Evolutionary conservation across 2,329 filamentous ascomycete genomes (phyloP), one percentile per base, ranked within the genome.

Genomic region (Paecilomyces niveus): DNA sequence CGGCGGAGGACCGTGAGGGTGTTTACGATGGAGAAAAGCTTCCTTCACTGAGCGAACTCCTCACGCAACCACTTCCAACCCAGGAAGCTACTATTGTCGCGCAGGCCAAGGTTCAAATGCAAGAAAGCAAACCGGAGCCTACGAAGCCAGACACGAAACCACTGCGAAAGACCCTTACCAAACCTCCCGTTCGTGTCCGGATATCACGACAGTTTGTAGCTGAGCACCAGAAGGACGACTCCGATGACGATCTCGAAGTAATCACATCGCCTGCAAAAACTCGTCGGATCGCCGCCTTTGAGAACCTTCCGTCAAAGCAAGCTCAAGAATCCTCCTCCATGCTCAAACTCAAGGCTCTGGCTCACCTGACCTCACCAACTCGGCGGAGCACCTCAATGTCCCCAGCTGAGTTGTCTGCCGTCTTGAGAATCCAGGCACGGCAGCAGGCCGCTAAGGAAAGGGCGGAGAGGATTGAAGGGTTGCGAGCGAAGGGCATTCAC

Each of bases 401-500:
- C 7, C 78, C 81, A 0, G 83, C 81, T 29, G 85, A 94, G 64
- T 81, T 96, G 57, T 85, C 92, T 53, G 76, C 81, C 9, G 82
- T 80, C 33, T 77, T 97, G 7, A 80, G 88, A 39, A 83, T 85
- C 63, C 86, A 87, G 61, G 92, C 91, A 5, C 85, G 90, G 52
- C 82, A 88, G 60, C 94, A 99, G 73, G 92, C 92, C 52, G 85
- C 85, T 60, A 75, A 83, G 50, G 91, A 94, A 71, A 86, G 90
- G 56, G 85, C 90, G 60, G 87, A 90, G 64, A 88, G 88, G 57
- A 82, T 97, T 21, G 85, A 90, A 58, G 82, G 87, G 64, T 81
- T 99, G 49, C 86, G 84, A 67, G 87, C 88, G 10, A 91, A 89
- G 73, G 94, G 94, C 7, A 82, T 97, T 26, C 78, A 88, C 24